Percentiles rank a stretch among this genome's conserved stretches.
Conservation (phyloP, 2,329 filamentous ascomycete species). For the Fulvia fulva region DNA sequence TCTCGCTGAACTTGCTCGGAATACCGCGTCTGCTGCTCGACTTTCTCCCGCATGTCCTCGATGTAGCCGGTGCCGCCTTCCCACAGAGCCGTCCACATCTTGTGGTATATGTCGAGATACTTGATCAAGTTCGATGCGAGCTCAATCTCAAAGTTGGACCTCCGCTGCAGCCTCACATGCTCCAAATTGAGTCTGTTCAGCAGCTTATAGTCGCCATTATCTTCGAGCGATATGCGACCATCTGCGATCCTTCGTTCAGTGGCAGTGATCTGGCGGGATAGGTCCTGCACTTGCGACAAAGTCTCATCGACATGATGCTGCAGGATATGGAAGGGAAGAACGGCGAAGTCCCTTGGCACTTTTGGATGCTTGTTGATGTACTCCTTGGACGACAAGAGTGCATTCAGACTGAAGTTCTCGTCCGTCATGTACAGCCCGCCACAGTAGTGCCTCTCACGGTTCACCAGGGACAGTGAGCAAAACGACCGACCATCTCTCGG, state of each 20-base stretch:
- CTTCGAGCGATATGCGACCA: constrained; percentile 31
- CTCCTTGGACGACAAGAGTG: constrained; percentile 25
- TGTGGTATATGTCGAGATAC: constrained; percentile 32
- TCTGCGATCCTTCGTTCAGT: constrained; percentile 33
- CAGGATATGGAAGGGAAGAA: constrained; percentile 32
- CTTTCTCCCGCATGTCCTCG: constrained; percentile 34
- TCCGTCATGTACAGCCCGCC: constrained; percentile 32
- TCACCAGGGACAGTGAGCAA: constrained; percentile 34
- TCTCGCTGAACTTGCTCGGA: constrained; percentile 31
- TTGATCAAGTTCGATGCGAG: constrained; percentile 31
- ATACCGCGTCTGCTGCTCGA: constrained; percentile 34
- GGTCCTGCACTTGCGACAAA: constrained; percentile 26
- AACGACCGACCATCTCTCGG: constrained; percentile 33
- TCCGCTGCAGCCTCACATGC: constrained; percentile 30
- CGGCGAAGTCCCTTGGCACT: constrained; percentile 33
- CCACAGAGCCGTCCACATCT: constrained; percentile 29
- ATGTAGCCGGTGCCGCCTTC: constrained; percentile 33
- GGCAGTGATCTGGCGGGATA: constrained; percentile 29
- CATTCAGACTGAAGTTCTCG: constrained; percentile 27
- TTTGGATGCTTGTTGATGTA: constrained; percentile 34
- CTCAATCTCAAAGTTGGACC: constrained; percentile 33
- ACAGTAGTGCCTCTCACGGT: constrained; percentile 30
- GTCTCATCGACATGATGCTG: constrained; percentile 32
- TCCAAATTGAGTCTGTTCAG: constrained; percentile 34
- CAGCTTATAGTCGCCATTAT: constrained; percentile 35